These are phyloP conservation scores for Sporisorium graminicola DNA, from an alignment of 1,284 basidiomycete species.

Conservation along the genomic window DNA sequence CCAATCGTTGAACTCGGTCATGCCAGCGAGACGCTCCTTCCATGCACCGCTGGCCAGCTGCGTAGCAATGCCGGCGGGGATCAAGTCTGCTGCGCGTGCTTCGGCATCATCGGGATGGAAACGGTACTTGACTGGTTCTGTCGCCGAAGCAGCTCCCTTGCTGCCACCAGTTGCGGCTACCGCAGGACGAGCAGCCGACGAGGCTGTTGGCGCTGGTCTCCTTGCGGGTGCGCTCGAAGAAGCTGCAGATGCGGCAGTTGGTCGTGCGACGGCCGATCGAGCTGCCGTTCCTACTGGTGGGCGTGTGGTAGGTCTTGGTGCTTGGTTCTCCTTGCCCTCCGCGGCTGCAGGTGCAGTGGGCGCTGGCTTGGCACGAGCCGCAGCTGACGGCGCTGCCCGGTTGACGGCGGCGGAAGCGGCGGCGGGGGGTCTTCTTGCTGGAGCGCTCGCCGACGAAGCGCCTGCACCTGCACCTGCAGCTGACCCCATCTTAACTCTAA, in stretches of 20 bases:
- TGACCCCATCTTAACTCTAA: constrained; percentile 58
- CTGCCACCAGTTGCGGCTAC: constrained; percentile 72
- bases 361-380: constrained; percentile 29
- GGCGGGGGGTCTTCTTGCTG: constrained; percentile 27
- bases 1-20: constrained; percentile 89
- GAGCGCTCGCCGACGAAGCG: constrained; percentile 25
- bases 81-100: constrained; percentile 78
- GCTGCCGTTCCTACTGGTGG: constrained; percentile 30
- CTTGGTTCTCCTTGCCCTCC: constrained; percentile 41
- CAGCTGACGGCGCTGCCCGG: constrained; percentile 33
- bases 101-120: constrained; percentile 94
- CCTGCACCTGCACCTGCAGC: constrained; percentile 17
- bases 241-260: constrained; percentile 18
- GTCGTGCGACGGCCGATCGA: constrained; percentile 18
- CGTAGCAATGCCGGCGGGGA: constrained; percentile 80
- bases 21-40: constrained; percentile 89
- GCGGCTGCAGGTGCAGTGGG: constrained; percentile 20
- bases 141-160: constrained; percentile 73
- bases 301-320: constrained; percentile 37
- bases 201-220: constrained; percentile 73
- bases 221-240: constrained; percentile 67
- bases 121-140: constrained; percentile 88
- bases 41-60: constrained; percentile 88
- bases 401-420: constrained; percentile 26
- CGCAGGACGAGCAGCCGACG: constrained; percentile 67